Base-by-base conservation (phyloP, 2,329 filamentous ascomycete species). In the Tolypocladium ophioglossoides region DNA sequence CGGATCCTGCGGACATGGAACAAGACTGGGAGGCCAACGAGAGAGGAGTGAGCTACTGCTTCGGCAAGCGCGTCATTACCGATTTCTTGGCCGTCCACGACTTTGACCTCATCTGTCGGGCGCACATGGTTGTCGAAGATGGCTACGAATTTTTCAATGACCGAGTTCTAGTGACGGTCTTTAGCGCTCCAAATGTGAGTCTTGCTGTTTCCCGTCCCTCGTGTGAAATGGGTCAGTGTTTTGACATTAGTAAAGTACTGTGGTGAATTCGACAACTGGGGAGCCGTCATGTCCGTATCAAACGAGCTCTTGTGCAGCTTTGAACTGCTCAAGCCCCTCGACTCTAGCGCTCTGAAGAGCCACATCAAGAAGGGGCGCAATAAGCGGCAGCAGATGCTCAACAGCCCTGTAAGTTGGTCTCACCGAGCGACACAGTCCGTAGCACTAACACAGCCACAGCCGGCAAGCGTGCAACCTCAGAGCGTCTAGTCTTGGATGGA, bases 71-170 rank as follows among this genome's bases (percentile, higher is more conserved):
- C 66, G 92, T 99, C 60, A 97, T 99, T 58, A 91, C 91, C 69
- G 91, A 97, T 63, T 99, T 99, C 69, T 74, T 99, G 59, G 86
- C 91, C 56, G 84, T 88, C 54, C 94, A 99, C 68, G 94, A 99
- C 71, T 97, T 99, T 68, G 94, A 99, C 70, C 76, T 99, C 51
- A 92, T 99, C 52, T 99, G 94, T 69, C 86, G 94, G 61, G 94
- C 94, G 50, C 94, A 99, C 73, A 97, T 97, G 94, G 94, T 99
- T 52, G 94, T 99, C 24, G 94, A 99, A 70, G 94, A 99, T 68
- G 94, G 94, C 12, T 99, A 99, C 71, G 94, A 99, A 66, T 99
- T 99, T 71, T 99, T 97, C 71, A 95, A 89, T 58, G 94, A 99
- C 68, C 82, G 94, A 55, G 87, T 96, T 48, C 72, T 99, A 56